These are phyloP conservation scores for Colletotrichum sp. DNA, from an alignment of 2,329 filamentous ascomycete species.

Conservation along the genomic window DNA sequence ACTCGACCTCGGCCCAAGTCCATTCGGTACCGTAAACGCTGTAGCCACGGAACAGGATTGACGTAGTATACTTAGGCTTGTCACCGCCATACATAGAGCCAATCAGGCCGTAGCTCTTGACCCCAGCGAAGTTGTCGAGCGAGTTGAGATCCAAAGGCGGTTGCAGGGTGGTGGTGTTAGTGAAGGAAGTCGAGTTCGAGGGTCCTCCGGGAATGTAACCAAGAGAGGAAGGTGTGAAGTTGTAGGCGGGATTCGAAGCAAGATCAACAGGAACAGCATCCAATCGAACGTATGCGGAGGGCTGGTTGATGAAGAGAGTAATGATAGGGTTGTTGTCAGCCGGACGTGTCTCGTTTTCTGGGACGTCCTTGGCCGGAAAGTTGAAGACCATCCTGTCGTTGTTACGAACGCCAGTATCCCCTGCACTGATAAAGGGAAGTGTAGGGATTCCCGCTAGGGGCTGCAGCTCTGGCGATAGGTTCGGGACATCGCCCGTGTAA, in stretches of 20 bases:
- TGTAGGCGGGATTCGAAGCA: neutral
- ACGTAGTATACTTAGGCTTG: neutral
- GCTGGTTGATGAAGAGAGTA: neutral
- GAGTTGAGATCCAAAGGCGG: neutral
- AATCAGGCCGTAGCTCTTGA: constrained; percentile 8
- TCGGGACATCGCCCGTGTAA: neutral
- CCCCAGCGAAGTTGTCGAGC: neutral
- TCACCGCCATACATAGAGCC: constrained; percentile 4
- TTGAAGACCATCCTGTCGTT: neutral
- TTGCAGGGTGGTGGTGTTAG: neutral
- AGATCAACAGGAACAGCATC: constrained; percentile 1
- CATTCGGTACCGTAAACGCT: neutral
- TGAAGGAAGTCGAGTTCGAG: neutral
- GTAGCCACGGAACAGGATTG: constrained; percentile 1
- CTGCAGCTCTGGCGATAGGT: neutral
- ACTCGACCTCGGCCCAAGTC: constrained; percentile 7
- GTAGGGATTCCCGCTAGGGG: neutral
- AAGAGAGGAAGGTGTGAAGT: neutral
- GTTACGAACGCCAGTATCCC: neutral
- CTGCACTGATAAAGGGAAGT: neutral
- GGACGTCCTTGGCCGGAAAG: constrained; percentile 1
- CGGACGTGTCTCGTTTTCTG: neutral
- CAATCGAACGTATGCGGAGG: constrained; percentile 1
- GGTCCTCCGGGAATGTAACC: neutral
- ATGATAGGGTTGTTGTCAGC: neutral